Conservation (phyloP, 2,329 filamentous ascomycete species). For the Diaporthe longicolla region DNA sequence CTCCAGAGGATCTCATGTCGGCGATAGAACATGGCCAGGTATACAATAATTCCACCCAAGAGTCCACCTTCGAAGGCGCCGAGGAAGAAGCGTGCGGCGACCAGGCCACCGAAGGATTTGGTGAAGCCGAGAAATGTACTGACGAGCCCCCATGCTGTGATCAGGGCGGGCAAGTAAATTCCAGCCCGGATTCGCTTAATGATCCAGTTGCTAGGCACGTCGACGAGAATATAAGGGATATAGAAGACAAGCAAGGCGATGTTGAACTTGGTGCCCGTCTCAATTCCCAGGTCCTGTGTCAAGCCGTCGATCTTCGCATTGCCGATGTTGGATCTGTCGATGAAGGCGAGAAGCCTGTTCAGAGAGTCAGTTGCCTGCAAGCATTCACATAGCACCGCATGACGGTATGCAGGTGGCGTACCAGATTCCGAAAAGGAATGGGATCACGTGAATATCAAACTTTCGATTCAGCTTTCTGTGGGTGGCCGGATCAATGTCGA, state of each 20-base stretch:
- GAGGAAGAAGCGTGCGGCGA: conserved; percentile 58
- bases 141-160: conserved; percentile 60
- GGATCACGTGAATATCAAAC: conserved; percentile 47
- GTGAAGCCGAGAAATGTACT: conserved; percentile 48
- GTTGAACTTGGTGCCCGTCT: conserved; percentile 70
- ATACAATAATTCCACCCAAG: conserved; percentile 70
- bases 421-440: conserved; percentile 49
- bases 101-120: conserved; percentile 45
- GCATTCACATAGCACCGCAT: too few relatives aligned
- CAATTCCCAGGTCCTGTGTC: conserved; percentile 60
- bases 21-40: conserved; percentile 66
- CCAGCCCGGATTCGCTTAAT: conserved; percentile 75
- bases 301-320: conserved; percentile 65
- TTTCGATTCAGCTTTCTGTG: conserved; percentile 47
- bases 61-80: conserved; percentile 71
- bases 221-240: conserved; percentile 76
- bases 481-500: conserved; percentile 40
- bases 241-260: conserved; percentile 74
- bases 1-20: conserved; percentile 70
- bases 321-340: conserved; percentile 66
- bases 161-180: conserved; percentile 75
- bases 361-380: not conserved
- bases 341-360: conserved; percentile 64
- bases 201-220: conserved; percentile 75
- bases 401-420: conserved; percentile 2